Evolutionary conservation across 2,329 filamentous ascomycete genomes (phyloP).

Genomic region (Alternaria triticimaculans): DNA sequence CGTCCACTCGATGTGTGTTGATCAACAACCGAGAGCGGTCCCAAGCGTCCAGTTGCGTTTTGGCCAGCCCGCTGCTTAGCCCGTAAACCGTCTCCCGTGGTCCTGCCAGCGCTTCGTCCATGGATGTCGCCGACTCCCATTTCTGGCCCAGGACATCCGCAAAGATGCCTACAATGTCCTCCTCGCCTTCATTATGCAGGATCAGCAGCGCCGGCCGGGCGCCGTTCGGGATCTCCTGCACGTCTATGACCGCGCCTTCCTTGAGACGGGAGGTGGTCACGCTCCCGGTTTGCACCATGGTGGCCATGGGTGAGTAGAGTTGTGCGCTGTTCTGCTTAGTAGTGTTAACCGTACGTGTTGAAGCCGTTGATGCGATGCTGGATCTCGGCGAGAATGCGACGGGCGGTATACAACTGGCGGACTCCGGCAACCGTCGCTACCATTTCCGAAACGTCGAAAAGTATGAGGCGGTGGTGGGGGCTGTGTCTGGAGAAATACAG

Average conservation of each 20-base stretch:
- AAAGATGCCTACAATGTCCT: constrained; percentile 75
- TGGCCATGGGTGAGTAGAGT: constrained; percentile 43
- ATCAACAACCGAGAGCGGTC: constrained; percentile 69
- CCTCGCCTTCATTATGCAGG: constrained; percentile 73
- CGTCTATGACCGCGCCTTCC: constrained; percentile 41
- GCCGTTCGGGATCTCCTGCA: constrained; percentile 42
- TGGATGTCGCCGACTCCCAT: constrained; percentile 64
- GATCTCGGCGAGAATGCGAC: constrained; percentile 49
- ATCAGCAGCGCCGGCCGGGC: constrained; percentile 56
- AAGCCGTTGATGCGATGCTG: constrained; percentile 52
- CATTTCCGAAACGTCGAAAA: constrained; percentile 44
- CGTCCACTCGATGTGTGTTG: constrained; percentile 77
- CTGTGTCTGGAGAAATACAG: constrained; percentile 33
- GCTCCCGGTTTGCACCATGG: constrained; percentile 46
- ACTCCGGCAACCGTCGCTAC: constrained; percentile 39
- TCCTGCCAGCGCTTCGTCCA: constrained; percentile 61
- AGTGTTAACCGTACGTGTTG: constrained; percentile 50
- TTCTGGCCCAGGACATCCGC: constrained; percentile 81
- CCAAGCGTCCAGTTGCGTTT: constrained; percentile 64
- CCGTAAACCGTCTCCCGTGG: constrained; percentile 73
- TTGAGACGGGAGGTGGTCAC: constrained; percentile 41
- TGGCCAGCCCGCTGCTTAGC: constrained; percentile 64
- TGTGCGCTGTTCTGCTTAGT: constrained; percentile 18
- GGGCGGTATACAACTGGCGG: constrained; percentile 47
- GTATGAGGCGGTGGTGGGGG: constrained; percentile 29